Conservation (phyloP, 805 yeast genomes). For the Saturnispora gosingensis region DNA sequence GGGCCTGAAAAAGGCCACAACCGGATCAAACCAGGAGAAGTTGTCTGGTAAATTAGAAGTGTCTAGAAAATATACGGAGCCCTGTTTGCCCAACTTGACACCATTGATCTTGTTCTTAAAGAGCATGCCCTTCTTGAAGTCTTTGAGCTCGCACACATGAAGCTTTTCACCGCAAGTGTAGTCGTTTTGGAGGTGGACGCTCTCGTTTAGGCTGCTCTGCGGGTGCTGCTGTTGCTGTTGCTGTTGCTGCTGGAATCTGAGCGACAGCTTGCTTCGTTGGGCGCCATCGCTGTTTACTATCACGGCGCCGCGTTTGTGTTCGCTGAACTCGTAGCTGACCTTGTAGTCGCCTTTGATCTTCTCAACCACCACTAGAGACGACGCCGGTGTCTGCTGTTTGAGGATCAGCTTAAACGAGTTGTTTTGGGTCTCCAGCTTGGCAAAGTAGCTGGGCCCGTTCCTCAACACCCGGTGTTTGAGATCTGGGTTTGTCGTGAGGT, state of each 20-base stretch:
- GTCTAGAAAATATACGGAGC: constrained; percentile 24
- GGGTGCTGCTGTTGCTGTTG: too few relatives aligned
- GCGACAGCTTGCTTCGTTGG: background rate
- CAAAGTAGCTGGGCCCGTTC: constrained; percentile 54
- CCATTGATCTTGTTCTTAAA: constrained; percentile 24
- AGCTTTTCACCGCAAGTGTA: constrained; percentile 15
- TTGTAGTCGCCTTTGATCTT: constrained; percentile 19
- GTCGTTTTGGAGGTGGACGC: constrained; percentile 5
- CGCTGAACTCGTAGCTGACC: constrained; percentile 13
- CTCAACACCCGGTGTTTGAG: constrained; percentile 48
- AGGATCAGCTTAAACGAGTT: constrained; percentile 28
- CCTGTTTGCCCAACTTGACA: constrained; percentile 23
- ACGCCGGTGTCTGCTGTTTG: constrained; percentile 17
- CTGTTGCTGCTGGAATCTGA: background rate
- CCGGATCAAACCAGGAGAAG: constrained; percentile 22
- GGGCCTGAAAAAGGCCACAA: constrained; percentile 23
- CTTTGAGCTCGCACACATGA: constrained; percentile 18
- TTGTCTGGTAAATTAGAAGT: constrained; percentile 9
- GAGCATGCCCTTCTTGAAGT: constrained; percentile 14
- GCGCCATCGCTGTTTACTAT: constrained; percentile 1
- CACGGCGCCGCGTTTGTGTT: constrained; percentile 13
- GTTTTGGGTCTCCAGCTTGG: constrained; percentile 29
- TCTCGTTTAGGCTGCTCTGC: background rate
- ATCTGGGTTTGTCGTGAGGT: constrained; percentile 61
- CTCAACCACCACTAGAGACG: constrained; percentile 18